Percentiles rank a stretch among this genome's conserved stretches.
These are phyloP conservation scores for Hyparrhenia diplandra DNA, from an alignment of 176 grass and related monocot species.

Conservation along the genomic window DNA sequence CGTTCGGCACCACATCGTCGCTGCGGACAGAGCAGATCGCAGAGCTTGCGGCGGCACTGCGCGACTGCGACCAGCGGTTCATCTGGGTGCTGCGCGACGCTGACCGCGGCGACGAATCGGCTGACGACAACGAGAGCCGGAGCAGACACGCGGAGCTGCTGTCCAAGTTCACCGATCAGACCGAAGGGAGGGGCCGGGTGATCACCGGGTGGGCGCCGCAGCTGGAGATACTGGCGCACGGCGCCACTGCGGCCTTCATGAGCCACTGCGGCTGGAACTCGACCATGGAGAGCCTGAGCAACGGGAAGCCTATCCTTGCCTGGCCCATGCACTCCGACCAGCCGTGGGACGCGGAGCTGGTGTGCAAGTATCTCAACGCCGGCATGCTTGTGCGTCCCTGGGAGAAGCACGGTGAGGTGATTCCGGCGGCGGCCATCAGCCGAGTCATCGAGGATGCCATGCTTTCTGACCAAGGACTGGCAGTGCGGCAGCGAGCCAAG, in stretches of 20 bases:
- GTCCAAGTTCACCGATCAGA: slow-evolving; percentile 2
- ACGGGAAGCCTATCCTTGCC: slow-evolving; percentile 45
- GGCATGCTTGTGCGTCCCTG: slow-evolving; percentile 40
- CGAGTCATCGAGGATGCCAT: slow-evolving; percentile 27
- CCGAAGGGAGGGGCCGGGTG: slow-evolving; percentile 24
- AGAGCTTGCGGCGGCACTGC: slow-evolving; percentile 42
- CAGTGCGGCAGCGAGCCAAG: slow-evolving; percentile 21
- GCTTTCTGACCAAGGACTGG: slow-evolving; percentile 18
- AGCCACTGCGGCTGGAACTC: slow-evolving; percentile 91
- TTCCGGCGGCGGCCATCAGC: slow-evolving; percentile 2
- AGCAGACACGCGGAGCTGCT: slow-evolving; percentile 19
- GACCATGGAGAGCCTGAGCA: slow-evolving; percentile 57
- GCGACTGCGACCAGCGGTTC: slow-evolving; percentile 45
- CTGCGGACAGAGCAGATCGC: slow-evolving; percentile 33
- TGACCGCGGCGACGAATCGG: slow-evolving; percentile 36
- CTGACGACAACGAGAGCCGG: neutral
- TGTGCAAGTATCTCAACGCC: slow-evolving; percentile 38
- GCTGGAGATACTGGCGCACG: slow-evolving; percentile 51
- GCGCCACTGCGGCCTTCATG: slow-evolving; percentile 50
- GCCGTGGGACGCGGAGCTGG: slow-evolving; percentile 34
- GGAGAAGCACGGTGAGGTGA: slow-evolving; percentile 17
- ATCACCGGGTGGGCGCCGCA: slow-evolving; percentile 59
- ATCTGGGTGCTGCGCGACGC: slow-evolving; percentile 63
- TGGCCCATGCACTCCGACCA: slow-evolving; percentile 76
- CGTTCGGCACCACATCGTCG: slow-evolving; percentile 43